Conservation (phyloP, 805 yeast genomes). For the Yarrowia sp. region DNA sequence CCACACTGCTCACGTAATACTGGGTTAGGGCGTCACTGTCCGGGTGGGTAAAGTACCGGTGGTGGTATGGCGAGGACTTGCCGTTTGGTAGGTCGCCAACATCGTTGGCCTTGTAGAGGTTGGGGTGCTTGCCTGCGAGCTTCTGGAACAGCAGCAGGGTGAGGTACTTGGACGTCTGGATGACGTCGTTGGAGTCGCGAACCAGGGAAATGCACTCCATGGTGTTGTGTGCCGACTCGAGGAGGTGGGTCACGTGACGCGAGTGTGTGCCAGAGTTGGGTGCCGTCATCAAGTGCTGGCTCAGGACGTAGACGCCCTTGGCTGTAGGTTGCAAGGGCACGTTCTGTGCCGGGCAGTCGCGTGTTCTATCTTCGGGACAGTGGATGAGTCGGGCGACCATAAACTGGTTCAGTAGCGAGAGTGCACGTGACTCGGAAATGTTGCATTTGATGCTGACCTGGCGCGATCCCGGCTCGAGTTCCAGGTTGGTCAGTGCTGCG, state of each 20-base stretch:
- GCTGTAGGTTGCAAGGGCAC: constrained; percentile 78
- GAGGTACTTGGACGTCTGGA: constrained; percentile 61
- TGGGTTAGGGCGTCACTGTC: constrained; percentile 80
- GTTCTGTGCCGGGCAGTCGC: constrained; percentile 46
- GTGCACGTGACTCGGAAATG: constrained; percentile 10
- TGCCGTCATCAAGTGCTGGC: constrained; percentile 54
- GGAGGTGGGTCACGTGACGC: constrained; percentile 45
- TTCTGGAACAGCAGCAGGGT: constrained; percentile 60
- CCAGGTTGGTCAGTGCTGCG: neutral
- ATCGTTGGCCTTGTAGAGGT: constrained; percentile 63
- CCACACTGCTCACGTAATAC: constrained; percentile 65
- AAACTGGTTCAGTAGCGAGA: constrained; percentile 25
- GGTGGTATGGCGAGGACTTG: constrained; percentile 56
- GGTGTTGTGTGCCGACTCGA: constrained; percentile 61
- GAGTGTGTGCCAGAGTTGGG: constrained; percentile 46
- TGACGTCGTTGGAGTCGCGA: constrained; percentile 58
- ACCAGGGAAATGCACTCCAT: constrained; percentile 70
- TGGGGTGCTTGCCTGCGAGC: constrained; percentile 65
- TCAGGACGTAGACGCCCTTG: constrained; percentile 75
- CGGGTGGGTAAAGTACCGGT: constrained; percentile 80
- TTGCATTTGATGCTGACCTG: neutral
- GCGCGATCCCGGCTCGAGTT: neutral
- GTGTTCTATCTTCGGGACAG: constrained; percentile 71
- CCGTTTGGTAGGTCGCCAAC: constrained; percentile 45
- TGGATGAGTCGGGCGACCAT: constrained; percentile 50